Evolutionary conservation across 148 eudicot genomes (phyloP), one percentile per base, ranked within the genome.

Genomic region (Spergularia bocconei): DNA sequence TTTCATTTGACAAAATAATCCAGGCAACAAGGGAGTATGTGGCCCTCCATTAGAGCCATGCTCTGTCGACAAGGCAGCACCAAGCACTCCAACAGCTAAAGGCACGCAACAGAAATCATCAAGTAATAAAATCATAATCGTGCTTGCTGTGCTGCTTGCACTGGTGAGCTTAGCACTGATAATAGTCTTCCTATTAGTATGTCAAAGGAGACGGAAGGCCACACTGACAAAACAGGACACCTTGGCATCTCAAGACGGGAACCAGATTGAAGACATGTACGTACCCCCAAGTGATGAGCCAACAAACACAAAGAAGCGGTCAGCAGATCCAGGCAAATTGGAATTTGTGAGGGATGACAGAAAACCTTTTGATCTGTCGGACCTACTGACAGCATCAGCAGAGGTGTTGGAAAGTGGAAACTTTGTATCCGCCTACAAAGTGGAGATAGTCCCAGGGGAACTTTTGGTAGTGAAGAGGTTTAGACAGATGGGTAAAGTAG

Each of bases 321-420:
- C 76, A 9, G 72, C 76, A 9, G 83, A 81, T 58, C 29, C 79
- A 4, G 87, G 87, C 21, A 91, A 83, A 82, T 44, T 93, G 63
- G 80, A 80, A 4, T 91, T 91, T 50, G 89, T 93, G 29, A 87
- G 84, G 67, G 88, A 93, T 10, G 97, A 87, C 52, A 82, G 88
- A 58, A 78, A 81, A 64, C 85, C 51, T 66, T 91, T 93, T 75
- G 94, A 93, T 59, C 76, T 93, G 73, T 84, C 83, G 23, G 91
- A 90, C 77, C 71, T 93, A 78, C 77, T 93, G 60, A 93, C 88
- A 41, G 98, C 98, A 2, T 91, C 97, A 11, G 98, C 98, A 5
- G 92, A 91, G 67, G 91, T 91, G 65, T 69, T 93, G 79, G 98
- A 94, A 58, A 88, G 91, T n/a, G 97, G 98, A 17, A 86, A 79